Evolutionary conservation across 257 asterid genomes (phyloP), one percentile per base, ranked within the genome.

Genomic region (Schizonepeta tenuifolia): DNA sequence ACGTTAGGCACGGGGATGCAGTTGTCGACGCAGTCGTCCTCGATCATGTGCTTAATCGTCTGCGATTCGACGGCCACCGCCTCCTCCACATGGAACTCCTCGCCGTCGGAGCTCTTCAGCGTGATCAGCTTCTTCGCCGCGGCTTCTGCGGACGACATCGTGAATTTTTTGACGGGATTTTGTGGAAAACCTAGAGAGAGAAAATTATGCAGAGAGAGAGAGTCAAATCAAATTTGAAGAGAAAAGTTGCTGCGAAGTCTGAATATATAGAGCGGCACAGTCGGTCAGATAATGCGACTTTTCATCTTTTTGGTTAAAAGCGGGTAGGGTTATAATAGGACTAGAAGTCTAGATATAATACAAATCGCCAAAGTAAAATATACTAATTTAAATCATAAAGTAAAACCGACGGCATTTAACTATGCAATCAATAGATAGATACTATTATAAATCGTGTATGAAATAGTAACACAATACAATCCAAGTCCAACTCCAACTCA

Each of bases 21-120:
- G 76, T 53, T 38, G 67, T 83, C 82, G 12, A 83, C 80, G 22
- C 89, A 82, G 5, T 38, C 67, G 36, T 86, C 90, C 60, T 83
- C 88, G 12, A 86, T 78, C 78, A 86, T 72, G 75, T 78, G 80
- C 62, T 75, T 82, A 5, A 86, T 83, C 1, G 86, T 86, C 72
- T 70, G 84, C 17, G 85, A 81, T 59, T 81, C 77, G 10, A 57
- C 4, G 1, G 83, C 91, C 0, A 83, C 84, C 20, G 73, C 61
- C 77, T 81, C 74, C 12, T 77, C 85, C 15, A 86, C 78, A 68
- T 73, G 80, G 73, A 86, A 86, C 7, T 70, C 41, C 47, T 81
- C 83, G 1, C 72, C 80, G 14, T 83, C 84, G 26, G 81, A 81
- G 43, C 85, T 83, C 59, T 40, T 56, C n/a, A 86, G 70, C 0